These are phyloP conservation scores for Zasmidium citrigriseum DNA, from an alignment of 2,329 filamentous ascomycete genomes.

Conservation along the genomic window DNA sequence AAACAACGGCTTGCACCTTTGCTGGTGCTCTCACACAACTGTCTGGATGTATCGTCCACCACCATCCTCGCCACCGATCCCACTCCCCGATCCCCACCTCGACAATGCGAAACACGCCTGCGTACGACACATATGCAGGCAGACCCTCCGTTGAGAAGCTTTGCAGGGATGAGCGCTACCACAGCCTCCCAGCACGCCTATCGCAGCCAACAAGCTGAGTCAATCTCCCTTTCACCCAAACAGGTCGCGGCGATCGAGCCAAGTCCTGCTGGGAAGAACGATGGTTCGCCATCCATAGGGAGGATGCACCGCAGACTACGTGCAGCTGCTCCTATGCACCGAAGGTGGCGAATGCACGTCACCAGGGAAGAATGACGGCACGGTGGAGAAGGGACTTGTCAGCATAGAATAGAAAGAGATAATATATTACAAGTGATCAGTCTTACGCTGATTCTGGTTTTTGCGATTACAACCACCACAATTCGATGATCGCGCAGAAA, in stretches of 20 bases:
- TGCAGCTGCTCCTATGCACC: not conserved
- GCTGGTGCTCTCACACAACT: too few species aligned
- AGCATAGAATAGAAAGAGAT: not conserved
- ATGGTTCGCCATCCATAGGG: not conserved
- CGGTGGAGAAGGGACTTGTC: not conserved
- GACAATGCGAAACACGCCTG: not conserved
- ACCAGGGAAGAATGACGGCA: not conserved
- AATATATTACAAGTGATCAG: not conserved
- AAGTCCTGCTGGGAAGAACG: not conserved
- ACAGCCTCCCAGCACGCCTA: not conserved
- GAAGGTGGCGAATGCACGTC: not conserved
- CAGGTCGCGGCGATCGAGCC: not conserved
- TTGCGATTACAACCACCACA: not conserved
- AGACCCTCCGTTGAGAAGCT: not conserved
- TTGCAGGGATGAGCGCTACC: not conserved
- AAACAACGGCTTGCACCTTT: too few species aligned
- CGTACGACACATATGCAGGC: not conserved
- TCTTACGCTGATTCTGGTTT: too few species aligned
- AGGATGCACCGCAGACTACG: not conserved
- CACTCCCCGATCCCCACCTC: too few species aligned
- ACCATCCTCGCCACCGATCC: not conserved
- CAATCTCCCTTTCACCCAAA: not conserved
- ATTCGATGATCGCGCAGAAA: conserved; percentile 1
- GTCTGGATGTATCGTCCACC: too few species aligned
- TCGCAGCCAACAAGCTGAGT: not conserved